Conservation (phyloP, 2,329 filamentous ascomycete genomes). For the Massarina eburnea region DNA sequence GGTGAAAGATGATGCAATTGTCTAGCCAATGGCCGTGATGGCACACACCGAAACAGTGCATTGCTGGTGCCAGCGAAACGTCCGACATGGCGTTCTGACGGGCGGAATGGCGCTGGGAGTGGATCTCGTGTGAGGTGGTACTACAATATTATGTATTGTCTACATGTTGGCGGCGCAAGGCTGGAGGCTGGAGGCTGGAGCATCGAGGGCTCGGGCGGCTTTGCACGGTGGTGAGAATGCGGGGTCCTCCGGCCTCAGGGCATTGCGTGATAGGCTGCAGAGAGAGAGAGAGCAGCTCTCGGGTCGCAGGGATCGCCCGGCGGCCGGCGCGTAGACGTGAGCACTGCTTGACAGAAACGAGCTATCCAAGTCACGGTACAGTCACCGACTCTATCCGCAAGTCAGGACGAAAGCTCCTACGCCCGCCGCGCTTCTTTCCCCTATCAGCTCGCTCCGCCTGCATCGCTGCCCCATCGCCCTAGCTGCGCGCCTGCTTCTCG, state of each 20-base stretch:
- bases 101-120: slow-evolving; percentile 20
- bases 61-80: slow-evolving; percentile 9
- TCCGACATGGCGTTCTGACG: slow-evolving; percentile 19
- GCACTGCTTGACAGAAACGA: slow-evolving; percentile 8
- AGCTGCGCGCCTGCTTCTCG: slow-evolving; percentile 10
- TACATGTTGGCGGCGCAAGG: too few relatives aligned
- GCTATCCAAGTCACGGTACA: slow-evolving; percentile 5
- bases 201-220: too few relatives aligned
- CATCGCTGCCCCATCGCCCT: slow-evolving; percentile 7
- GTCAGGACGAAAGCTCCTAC: slow-evolving; percentile 17
- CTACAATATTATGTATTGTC: too few relatives aligned
- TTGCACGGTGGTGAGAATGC: too few relatives aligned
- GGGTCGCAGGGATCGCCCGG: slow-evolving; percentile 13
- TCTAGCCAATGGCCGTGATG: slow-evolving; percentile 10
- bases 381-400: slow-evolving; percentile 20
- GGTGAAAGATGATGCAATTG: slow-evolving; percentile 14
- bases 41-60: slow-evolving; percentile 6
- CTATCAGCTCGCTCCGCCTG: slow-evolving; percentile 1
- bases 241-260: too few relatives aligned
- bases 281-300: slow-evolving; percentile 9
- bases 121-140: slow-evolving; percentile 23
- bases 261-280: slow-evolving; percentile 6
- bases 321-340: slow-evolving; percentile 13
- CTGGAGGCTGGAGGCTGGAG: too few relatives aligned
- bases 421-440: slow-evolving; percentile 8